Evolutionary conservation across 306 rosid species (phyloP), one percentile per base, ranked within the genome.

Genomic region (Phaseolus lunatus): DNA sequence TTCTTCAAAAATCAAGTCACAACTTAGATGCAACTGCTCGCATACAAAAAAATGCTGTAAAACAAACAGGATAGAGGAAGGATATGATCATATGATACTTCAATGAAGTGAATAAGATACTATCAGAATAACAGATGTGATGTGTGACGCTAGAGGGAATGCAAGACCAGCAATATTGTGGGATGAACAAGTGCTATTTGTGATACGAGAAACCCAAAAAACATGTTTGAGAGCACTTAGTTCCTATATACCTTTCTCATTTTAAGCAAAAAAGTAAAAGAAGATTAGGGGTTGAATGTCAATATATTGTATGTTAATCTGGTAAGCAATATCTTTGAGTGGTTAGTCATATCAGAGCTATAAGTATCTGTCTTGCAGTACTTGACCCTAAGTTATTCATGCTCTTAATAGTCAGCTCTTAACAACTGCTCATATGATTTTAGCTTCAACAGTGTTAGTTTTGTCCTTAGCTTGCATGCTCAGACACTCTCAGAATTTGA

Each of bases 121-220:
- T 26, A 23, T 27, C 37, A 48, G 58, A 75, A 52, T 26, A 75
- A 64, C 37, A 75, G 47, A 75, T 27, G 18, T 20, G 39, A 20
- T 63, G 24, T 47, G 71, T 12, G n/a, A 62, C 3, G 14, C 68
- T 8, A 1, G 35, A 26, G 63, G 26, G 18, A 12, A 27, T 29
- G 26, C 43, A 19, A 20, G 39, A 24, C 0, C 54, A 75, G 41
- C 2, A 27, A 61, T 56, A 63, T 39, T 26, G 27, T 7, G 5
- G 37, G 45, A 62, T 12, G 29, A 59, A 29, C 41, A 59, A 29
- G 6, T 3, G 14, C 47, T 18, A 31, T n/a, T 1, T 31, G 44
- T 7, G 3, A 61, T 29, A 29, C 5, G 19, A 27, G 19, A 54
- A 50, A 18, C 57, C 57, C 12, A 35, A 29, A 58, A 15, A 5